These are phyloP conservation scores for Cicer arietinum DNA, from an alignment of 306 rosid genomes.

Conservation along the genomic window DNA sequence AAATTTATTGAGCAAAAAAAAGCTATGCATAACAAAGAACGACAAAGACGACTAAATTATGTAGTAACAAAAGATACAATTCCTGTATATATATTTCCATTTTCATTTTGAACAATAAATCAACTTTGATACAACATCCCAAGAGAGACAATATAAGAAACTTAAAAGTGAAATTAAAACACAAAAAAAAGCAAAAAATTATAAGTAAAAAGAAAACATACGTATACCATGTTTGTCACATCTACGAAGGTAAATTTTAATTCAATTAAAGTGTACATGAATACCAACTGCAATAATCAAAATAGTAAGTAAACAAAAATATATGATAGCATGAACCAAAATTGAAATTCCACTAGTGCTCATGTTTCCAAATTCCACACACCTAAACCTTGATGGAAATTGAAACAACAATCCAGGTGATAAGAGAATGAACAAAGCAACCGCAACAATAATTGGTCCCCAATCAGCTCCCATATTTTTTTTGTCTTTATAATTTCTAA, in stretches of 20 bases:
- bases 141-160: slow-evolving; percentile 28
- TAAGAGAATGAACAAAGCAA: slow-evolving; percentile 78
- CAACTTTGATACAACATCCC: slow-evolving; percentile 20
- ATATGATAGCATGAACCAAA: slow-evolving; percentile 85
- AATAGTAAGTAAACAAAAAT: slow-evolving; percentile 82
- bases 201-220: neutral
- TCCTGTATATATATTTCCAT: slow-evolving; percentile 26
- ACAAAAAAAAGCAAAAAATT: neutral
- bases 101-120: slow-evolving; percentile 34
- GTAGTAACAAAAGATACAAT: slow-evolving; percentile 31
- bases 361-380: slow-evolving; percentile 96
- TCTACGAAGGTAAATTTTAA: neutral
- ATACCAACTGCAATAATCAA: slow-evolving; percentile 84
- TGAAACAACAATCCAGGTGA: slow-evolving; percentile 94
- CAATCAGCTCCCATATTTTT: slow-evolving; percentile 77
- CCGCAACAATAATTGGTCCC: slow-evolving; percentile 90
- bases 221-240: neutral
- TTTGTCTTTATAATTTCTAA: neutral
- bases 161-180: neutral
- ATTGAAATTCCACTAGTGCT: slow-evolving; percentile 91
- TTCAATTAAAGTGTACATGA: slow-evolving; percentile 69
- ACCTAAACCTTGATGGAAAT: slow-evolving; percentile 73
- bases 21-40: neutral
- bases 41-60: slow-evolving; percentile 13
- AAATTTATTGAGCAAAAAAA: neutral